Evolutionary conservation across 2,329 filamentous ascomycete genomes (phyloP), one percentile per base, ranked within the genome.

Genomic region (Colletotrichum theobromicola): DNA sequence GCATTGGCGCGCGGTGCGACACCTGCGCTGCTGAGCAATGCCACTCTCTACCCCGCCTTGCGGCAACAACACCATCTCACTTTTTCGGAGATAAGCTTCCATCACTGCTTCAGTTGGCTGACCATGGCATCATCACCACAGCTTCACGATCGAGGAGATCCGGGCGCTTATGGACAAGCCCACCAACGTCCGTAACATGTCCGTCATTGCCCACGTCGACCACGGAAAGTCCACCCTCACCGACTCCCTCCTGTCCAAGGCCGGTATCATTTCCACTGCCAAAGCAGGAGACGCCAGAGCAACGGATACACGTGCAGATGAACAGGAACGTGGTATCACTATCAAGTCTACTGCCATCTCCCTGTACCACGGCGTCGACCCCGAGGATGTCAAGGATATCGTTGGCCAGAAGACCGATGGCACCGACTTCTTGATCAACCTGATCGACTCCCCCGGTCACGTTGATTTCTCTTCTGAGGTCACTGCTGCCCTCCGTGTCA

Each of bases 331-430:
- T 93, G 95, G 97, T 93, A 98, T 99, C 84, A 99, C 97, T 83
- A 99, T 99, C 93, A 99, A 99, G 94, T 99, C 97, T 74, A 99
- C 97, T 78, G 97, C 97, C 88, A 99, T 99, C 90, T 98, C 97
- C 81, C 93, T 99, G 84, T 99, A 97, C 89, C 95, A 95, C 84
- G 90, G 93, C 82, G 92, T 99, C 79, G 92, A 94, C 80, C 88
- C 91, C 63, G 96, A 98, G 75, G 97, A 98, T 85, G 85, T 98
- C 80, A 98, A 98, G 93, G 97, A 99, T 85, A 95, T 98, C 81
- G 93, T 94, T 80, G 92, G 93, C 86, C 92, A 95, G 88, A 94
- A 95, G 89, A 94, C 95, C 80, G 91, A 95, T 78, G 97, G 97
- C 87, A 94, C 93, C 87, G 95, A 98, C 87, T 99, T 99, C 94